Evolutionary conservation across 2,329 filamentous ascomycete genomes (phyloP), one percentile per base, ranked within the genome.

Genomic region (Penicillium sp.): DNA sequence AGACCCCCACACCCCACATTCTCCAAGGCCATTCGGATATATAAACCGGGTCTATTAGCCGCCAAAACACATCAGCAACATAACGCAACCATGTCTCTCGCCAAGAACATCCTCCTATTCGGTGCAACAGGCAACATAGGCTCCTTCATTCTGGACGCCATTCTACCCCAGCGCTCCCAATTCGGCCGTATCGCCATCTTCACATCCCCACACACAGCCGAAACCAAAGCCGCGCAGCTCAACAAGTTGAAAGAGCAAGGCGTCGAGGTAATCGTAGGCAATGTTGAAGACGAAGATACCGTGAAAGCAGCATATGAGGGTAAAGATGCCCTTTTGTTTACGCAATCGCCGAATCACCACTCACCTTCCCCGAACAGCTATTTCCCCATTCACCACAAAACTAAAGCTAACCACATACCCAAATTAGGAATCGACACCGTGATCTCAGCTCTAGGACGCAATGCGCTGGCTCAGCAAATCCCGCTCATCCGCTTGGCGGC

Each of bases 381-480:
- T 23, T 0, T 30, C 19, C 2, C 19, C 26, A 36, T 18, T 3
- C 16, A 48, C 7, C 10, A 23, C 9, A 36, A 18, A 14, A 26
- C 10, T 9, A 19, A 26, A 45, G 23, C 50, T 61, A 45, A 62
- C 14, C 29, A n/a, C 26, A 9, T 1, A 29, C 47, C 4, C 7
- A 16, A 10, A 32, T 13, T n/a, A 79, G 79, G 74, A 45, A 80
- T 86, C 61, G 84, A 89, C 67, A 89, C 86, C 0, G 77, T 89
- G 39, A 73, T 90, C 45, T 86, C 82, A 18, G 82, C 83, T 2
- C 77, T 90, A 1, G 87, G 87, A 2, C 79, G 87, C 47, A 78
- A 77, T n/a, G 83, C 80, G 0, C 81, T 90, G 14, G 76, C 79
- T 19, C 70, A 78, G 8, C 87, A 90, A 63, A 81, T 85, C 53